Conservation (phyloP, 2,329 filamentous ascomycete species). For the Zymoseptoria tritici region DNA sequence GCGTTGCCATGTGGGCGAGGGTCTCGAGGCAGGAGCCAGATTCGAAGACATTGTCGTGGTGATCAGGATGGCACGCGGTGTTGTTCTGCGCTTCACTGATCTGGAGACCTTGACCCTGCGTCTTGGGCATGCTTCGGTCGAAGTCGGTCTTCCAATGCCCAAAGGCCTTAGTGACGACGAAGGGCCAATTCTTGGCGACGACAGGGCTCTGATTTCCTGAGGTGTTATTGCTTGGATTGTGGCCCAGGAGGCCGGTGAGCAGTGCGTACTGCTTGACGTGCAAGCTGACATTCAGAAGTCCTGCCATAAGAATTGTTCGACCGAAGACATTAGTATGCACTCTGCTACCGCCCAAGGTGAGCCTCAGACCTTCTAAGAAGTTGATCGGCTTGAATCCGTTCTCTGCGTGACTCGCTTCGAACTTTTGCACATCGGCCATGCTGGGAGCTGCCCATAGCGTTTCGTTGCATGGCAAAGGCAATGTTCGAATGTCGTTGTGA, state of each 20-base stretch:
- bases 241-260: conserved; percentile 76
- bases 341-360: conserved; percentile 74
- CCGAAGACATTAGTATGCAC: conserved; percentile 92
- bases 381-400: conserved; percentile 78
- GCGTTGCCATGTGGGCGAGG: conserved; percentile 94
- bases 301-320: conserved; percentile 87
- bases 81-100: conserved; percentile 27
- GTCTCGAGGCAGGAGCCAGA: conserved; percentile 85
- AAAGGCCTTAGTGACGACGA: conserved; percentile 76
- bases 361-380: conserved; percentile 86
- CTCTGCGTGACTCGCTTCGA: conserved; percentile 71
- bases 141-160: conserved; percentile 93
- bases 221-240: conserved; percentile 55
- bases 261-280: conserved; percentile 96
- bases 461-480: conserved; percentile 88
- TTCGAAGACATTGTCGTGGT: conserved; percentile 71
- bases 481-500: conserved; percentile 78
- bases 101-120: conserved; percentile 29
- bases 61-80: conserved; percentile 24
- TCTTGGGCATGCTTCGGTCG: conserved; percentile 66
- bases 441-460: conserved; percentile 85
- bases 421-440: conserved; percentile 74
- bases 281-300: conserved; percentile 87
- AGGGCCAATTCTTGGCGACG: conserved; percentile 76
- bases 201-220: conserved; percentile 53